Evolutionary conservation across 768 basidiomycete species (phyloP).

Genomic region (Multifurca ochricompacta): DNA sequence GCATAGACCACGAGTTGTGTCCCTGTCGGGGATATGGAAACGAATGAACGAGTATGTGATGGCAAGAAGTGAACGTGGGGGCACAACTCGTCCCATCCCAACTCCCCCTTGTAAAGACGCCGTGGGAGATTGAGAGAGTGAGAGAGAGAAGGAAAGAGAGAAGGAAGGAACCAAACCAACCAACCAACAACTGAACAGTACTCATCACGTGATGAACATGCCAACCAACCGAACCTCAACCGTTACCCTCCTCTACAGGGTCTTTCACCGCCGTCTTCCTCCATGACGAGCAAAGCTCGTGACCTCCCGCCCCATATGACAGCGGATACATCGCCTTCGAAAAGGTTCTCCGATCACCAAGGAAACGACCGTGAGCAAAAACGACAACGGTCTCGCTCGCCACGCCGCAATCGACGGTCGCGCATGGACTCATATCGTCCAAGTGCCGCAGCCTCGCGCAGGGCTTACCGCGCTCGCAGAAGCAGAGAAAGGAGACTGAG

Average conservation of each 20-base stretch:
- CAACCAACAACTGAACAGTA: not conserved
- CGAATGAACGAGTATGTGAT: too few species aligned
- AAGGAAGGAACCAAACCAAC: not conserved
- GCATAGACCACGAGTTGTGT: too few species aligned
- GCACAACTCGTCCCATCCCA: too few species aligned
- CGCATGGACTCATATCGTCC: constrained; percentile 20
- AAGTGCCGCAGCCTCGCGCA: constrained; percentile 9
- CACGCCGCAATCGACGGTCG: constrained; percentile 14
- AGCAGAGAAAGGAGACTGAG: constrained; percentile 11
- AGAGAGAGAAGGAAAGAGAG: not conserved
- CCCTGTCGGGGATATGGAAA: too few species aligned
- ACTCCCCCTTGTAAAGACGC: too few species aligned
- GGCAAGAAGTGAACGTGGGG: too few species aligned
- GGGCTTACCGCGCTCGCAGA: constrained; percentile 15
- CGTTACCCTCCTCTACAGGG: not conserved
- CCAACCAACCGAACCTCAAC: not conserved
- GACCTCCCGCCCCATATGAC: constrained; percentile 12
- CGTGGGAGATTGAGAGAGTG: too few species aligned
- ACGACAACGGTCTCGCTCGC: constrained; percentile 12
- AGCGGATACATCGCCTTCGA: not conserved
- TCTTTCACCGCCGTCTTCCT: not conserved
- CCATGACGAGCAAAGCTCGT: constrained; percentile 15
- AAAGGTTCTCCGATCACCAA: constrained; percentile 6
- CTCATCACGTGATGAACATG: constrained; percentile 7
- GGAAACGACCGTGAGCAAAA: constrained; percentile 7